Evolutionary conservation across 2,329 filamentous ascomycete species (phyloP), one percentile per base, ranked within the genome.

Genomic region (Bipolaris bicolor): DNA sequence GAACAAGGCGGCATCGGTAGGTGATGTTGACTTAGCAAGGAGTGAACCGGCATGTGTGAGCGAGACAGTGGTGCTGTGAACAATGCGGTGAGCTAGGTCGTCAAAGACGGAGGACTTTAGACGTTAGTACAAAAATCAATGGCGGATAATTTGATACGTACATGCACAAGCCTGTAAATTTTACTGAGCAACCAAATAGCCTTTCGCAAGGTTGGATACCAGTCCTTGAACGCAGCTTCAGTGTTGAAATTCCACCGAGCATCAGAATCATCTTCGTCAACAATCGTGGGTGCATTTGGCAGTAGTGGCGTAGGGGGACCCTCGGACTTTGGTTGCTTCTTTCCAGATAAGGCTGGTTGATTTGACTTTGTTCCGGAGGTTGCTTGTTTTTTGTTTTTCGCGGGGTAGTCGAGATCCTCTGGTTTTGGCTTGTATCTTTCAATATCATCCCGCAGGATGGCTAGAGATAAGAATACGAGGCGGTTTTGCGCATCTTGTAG

Each of bases 41-140:
- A 86, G 85, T 5, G 83, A 80, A 64, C 92, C 90, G 26, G 92
- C 94, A 49, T 88, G 84, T 62, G 92, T 86, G 16, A 99, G 84
- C 3, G 93, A 92, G 49, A 89, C 80, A 0, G 93, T 97, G 1
- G 93, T 95, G 76, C 96, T 91, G 69, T 94, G 90, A 24, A 99
- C 91, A 63, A 98, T 95, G 68, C 88, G 87, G 71, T 91, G 89
- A 5, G 88, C 88, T 3, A 91, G 81, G 65, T 91, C 88, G 64
- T 90, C 87, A 67, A 90, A 90, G 39, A 90, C 86, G 20, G 84
- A 86, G 55, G 86, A 87, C 84, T 86, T 52, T 18, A 55, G 39
- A 41, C 50, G 43, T 57, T 24, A 59, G 46, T n/a, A 26, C 20
- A n/a, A 39, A 3, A 2, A 15, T 31, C 10, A 3, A 26, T 10